Conservation (phyloP, 225 moss, liverwort and hornwort species). For the Pseudoscleropodium purum region DNA sequence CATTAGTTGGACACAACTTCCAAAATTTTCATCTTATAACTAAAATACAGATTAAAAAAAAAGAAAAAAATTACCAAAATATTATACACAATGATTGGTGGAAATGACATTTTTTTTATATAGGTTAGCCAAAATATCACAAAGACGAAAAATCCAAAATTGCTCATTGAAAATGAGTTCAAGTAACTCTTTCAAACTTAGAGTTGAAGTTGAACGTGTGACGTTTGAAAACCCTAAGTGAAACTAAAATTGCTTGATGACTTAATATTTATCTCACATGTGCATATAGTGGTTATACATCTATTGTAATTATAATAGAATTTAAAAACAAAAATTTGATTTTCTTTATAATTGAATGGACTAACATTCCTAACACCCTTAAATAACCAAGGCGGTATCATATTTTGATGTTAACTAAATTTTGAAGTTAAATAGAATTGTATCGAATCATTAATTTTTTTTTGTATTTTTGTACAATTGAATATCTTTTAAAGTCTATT, state of each 20-base stretch:
- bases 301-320: no score
- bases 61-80: neutral
- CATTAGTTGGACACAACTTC: fast-evolving
- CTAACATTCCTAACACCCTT: neutral
- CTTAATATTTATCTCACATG: neutral
- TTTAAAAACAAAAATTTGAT: neutral
- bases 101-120: neutral
- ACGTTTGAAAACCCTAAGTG: no score
- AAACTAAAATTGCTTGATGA: neutral
- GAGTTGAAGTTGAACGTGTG: neutral
- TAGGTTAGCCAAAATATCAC: neutral
- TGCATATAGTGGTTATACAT: neutral
- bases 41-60: neutral
- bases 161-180: neutral
- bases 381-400: neutral
- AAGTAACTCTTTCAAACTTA: neutral
- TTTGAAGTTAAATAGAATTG: neutral
- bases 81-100: fast-evolving
- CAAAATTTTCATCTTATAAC: neutral
- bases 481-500: no score
- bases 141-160: neutral
- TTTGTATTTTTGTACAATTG: neutral
- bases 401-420: neutral
- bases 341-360: neutral
- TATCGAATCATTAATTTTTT: neutral